Conservation (phyloP, 345 rosid species). For the Garcia nutans region DNA sequence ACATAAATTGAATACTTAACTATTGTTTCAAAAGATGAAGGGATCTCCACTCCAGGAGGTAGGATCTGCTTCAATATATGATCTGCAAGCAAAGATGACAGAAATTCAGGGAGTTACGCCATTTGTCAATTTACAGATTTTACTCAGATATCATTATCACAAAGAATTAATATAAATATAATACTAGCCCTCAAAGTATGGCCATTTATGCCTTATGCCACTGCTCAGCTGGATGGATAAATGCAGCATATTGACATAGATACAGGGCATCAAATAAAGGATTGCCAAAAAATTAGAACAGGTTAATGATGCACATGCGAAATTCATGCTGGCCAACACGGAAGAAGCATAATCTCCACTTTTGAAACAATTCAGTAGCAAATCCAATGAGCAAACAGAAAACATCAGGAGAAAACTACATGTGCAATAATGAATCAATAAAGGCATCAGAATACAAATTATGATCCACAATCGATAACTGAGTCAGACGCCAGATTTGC, state of each 20-base stretch:
- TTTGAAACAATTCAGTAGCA: neutral
- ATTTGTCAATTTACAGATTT: neutral
- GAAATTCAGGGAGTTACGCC: conserved; percentile 18
- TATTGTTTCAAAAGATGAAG: conserved; percentile 94
- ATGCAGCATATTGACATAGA: neutral
- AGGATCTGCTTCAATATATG: conserved; percentile 82
- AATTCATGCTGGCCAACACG: no score
- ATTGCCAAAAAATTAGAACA: neutral
- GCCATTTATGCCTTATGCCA: neutral
- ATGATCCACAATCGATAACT: neutral
- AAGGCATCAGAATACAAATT: neutral
- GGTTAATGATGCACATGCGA: neutral
- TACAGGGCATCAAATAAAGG: neutral
- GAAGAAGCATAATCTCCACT: neutral
- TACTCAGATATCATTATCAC: neutral
- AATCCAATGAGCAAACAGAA: neutral
- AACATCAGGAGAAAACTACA: neutral
- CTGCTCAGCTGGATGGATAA: neutral
- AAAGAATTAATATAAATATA: neutral
- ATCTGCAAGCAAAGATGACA: conserved; percentile 46
- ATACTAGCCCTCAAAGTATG: no score
- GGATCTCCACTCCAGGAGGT: conserved; percentile 85
- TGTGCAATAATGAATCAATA: neutral
- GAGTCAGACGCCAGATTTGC: neutral
- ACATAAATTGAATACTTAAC: conserved; percentile 52